Conservation (phyloP, 768 basidiomycete species). For the Xerocomus brunneocitrinus region DNA sequence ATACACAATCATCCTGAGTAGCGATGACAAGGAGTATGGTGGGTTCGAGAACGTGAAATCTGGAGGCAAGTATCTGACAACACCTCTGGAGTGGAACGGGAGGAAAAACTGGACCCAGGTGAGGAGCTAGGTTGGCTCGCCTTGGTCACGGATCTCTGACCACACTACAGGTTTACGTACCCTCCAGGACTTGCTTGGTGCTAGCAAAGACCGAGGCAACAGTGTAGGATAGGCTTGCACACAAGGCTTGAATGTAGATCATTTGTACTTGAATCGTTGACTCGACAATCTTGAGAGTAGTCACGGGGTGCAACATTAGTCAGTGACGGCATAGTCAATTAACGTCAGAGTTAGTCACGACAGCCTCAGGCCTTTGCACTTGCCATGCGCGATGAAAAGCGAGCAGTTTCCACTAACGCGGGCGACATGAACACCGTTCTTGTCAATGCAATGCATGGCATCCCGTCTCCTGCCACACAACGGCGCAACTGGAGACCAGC, state of each 20-base stretch:
- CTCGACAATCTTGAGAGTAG: too few relatives aligned
- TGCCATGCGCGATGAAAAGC: slow-evolving; percentile 21
- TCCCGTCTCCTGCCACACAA: slow-evolving; percentile 20
- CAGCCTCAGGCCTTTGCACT: too few relatives aligned
- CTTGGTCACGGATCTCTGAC: not conserved
- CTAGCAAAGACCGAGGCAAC: slow-evolving; percentile 18
- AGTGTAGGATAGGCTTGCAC: not conserved
- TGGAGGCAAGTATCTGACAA: slow-evolving; percentile 69
- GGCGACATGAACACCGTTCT: not conserved
- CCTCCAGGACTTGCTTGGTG: slow-evolving; percentile 31
- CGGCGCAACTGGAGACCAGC: not conserved
- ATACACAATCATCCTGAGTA: slow-evolving; percentile 75
- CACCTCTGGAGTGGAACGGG: slow-evolving; percentile 86
- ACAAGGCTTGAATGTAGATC: not conserved
- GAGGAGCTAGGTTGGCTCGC: slow-evolving; percentile 16
- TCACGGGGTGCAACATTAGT: too few relatives aligned
- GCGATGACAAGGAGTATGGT: slow-evolving; percentile 84
- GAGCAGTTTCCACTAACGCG: not conserved
- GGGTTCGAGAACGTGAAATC: slow-evolving; percentile 80
- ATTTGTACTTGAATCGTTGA: too few relatives aligned
- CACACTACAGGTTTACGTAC: slow-evolving; percentile 25
- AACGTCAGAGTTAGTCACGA: too few relatives aligned
- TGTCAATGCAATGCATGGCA: not conserved
- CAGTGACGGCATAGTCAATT: too few relatives aligned
- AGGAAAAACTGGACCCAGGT: slow-evolving; percentile 89